Percentiles rank a stretch among this genome's conserved stretches.
Evolutionary conservation across 2,329 filamentous ascomycete species (phyloP).

Genomic region (Penicillium expansum): DNA sequence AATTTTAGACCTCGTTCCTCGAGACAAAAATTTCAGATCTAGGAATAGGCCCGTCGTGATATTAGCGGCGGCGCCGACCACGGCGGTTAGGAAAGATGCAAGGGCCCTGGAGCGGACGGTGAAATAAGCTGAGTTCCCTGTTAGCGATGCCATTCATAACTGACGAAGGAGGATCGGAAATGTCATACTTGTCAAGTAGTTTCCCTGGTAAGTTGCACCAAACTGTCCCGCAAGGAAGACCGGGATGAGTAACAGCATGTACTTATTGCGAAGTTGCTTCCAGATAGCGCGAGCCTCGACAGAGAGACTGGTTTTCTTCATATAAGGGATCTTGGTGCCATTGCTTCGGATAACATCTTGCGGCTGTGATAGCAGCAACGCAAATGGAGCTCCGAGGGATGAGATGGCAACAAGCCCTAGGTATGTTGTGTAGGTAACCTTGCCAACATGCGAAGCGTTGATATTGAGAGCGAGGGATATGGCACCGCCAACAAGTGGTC

Average conservation of each 20-base stretch:
- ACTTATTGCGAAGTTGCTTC: conserved; percentile 42
- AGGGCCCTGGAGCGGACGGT: conserved; percentile 51
- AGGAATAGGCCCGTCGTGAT: conserved; percentile 13
- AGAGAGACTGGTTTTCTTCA: conserved; percentile 28
- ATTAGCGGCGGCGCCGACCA: conserved; percentile 46
- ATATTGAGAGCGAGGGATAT: conserved; percentile 53
- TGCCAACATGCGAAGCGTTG: conserved; percentile 43
- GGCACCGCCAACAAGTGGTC: conserved; percentile 53
- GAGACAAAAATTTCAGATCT: conserved; percentile 44
- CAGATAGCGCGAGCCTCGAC: conserved; percentile 41
- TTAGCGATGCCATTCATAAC: not conserved
- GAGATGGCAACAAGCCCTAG: conserved; percentile 40
- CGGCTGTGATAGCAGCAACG: conserved; percentile 47
- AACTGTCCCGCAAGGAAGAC: conserved; percentile 53
- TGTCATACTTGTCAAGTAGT: conserved; percentile 47
- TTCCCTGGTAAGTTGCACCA: conserved; percentile 52
- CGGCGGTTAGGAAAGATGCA: conserved; percentile 45
- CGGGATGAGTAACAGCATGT: conserved; percentile 51
- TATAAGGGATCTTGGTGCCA: conserved; percentile 31
- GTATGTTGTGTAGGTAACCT: conserved; percentile 47
- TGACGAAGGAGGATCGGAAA: not conserved
- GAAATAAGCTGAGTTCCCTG: conserved; percentile 42
- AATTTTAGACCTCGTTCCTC: conserved; percentile 44
- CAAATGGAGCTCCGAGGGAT: conserved; percentile 47
- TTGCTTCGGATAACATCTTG: conserved; percentile 47